A percentile compares a stretch with the other conserved stretches of the same genome.
Evolutionary conservation across 805 yeast species (phyloP).

Genomic region (Candida andamanensis): DNA sequence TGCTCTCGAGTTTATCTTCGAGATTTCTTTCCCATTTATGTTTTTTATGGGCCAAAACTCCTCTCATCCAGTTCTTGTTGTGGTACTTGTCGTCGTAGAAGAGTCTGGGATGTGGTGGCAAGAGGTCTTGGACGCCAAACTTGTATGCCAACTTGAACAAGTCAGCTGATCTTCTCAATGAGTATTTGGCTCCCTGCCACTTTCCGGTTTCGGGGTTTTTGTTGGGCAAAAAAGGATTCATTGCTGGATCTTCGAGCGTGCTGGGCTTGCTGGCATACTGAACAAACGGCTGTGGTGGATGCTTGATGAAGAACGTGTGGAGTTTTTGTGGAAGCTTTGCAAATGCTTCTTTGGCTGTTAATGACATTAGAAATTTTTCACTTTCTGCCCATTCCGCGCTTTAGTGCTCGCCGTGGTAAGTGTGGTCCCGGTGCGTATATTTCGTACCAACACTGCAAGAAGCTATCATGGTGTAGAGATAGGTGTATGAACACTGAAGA

Average conservation of each 20-base stretch:
- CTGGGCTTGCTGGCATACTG: constrained; percentile 63
- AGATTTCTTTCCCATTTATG: constrained; percentile 71
- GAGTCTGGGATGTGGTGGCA: constrained; percentile 66
- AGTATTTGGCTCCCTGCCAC: constrained; percentile 72
- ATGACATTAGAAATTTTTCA: constrained; percentile 16
- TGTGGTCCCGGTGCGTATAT: too few relatives aligned
- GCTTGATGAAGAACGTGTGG: constrained; percentile 69
- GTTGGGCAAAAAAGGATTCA: constrained; percentile 86
- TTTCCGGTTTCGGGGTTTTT: constrained; percentile 76
- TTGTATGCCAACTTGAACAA: constrained; percentile 76
- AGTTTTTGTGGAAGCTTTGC: constrained; percentile 63
- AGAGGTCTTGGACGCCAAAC: constrained; percentile 71
- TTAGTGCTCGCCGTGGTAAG: too few relatives aligned
- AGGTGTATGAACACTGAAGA: neutral
- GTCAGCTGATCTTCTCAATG: constrained; percentile 78
- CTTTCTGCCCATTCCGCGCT: constrained; percentile 1
- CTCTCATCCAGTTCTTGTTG: constrained; percentile 65
- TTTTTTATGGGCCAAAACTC: constrained; percentile 74
- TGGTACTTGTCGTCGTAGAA: constrained; percentile 77
- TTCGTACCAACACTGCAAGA: too few relatives aligned
- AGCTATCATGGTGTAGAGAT: too few relatives aligned
- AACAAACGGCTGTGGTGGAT: constrained; percentile 79
- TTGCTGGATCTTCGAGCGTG: constrained; percentile 57
- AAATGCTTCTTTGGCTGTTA: constrained; percentile 43
- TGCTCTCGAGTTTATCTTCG: constrained; percentile 53